A percentile compares a stretch with the other conserved stretches of the same genome.
Conservation (phyloP, 116 monocot genomes). For the Trichopus zeylanicus region DNA sequence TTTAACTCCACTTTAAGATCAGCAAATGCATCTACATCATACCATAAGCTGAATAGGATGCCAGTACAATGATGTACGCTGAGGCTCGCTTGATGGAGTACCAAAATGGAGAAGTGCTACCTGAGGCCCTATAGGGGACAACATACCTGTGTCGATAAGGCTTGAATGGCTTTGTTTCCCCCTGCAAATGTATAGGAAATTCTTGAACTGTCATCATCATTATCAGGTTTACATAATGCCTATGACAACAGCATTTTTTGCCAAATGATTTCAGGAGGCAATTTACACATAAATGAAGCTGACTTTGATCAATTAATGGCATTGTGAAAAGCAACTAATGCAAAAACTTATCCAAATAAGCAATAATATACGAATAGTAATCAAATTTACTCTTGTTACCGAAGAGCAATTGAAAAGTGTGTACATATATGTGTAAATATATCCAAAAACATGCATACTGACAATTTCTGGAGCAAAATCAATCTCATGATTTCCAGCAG, state of each 20-base stretch:
- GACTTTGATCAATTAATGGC: too few species aligned
- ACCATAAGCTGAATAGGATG: slow-evolving; percentile 50
- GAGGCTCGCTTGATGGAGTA: slow-evolving; percentile 44
- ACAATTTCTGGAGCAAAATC: slow-evolving; percentile 61
- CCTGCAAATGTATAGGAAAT: slow-evolving; percentile 20
- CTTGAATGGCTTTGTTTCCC: slow-evolving; percentile 37
- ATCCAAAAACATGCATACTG: slow-evolving; percentile 4
- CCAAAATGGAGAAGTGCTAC: slow-evolving; percentile 38
- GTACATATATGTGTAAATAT: neutral
- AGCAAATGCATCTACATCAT: neutral
- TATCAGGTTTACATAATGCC: neutral
- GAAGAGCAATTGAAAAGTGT: neutral
- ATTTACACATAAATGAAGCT: too few species aligned
- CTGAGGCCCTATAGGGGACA: slow-evolving; percentile 27
- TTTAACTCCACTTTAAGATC: neutral
- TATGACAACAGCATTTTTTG: neutral
- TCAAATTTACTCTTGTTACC: too few species aligned
- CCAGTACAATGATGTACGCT: slow-evolving; percentile 32
- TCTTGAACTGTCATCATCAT: too few species aligned
- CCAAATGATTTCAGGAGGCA: too few species aligned
- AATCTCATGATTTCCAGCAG: slow-evolving; percentile 70
- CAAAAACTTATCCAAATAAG: too few species aligned
- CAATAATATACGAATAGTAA: too few species aligned
- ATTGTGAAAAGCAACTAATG: too few species aligned
- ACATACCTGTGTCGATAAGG: slow-evolving; percentile 23